A percentile compares a stretch with the other conserved stretches of the same genome.
Evolutionary conservation across 2,329 filamentous ascomycete species (phyloP).

Genomic region (Exophiala phaeomuriformis): DNA sequence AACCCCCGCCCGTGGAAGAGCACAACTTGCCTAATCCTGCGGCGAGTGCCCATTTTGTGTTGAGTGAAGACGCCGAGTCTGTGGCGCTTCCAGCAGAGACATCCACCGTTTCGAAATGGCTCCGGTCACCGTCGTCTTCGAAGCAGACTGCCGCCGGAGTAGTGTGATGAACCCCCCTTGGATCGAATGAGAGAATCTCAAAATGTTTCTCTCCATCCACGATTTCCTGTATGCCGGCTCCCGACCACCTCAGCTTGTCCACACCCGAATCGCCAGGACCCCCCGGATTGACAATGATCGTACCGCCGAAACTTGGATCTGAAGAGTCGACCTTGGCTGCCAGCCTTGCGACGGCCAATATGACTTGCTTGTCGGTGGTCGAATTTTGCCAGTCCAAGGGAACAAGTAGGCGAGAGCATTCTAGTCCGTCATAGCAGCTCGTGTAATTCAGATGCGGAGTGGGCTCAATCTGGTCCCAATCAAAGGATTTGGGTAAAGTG

Average conservation of each 20-base stretch:
- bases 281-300: slow-evolving; percentile 44
- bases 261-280: slow-evolving; percentile 37
- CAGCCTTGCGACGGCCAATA: slow-evolving; percentile 41
- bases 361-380: slow-evolving; percentile 33
- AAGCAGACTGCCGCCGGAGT: slow-evolving; percentile 28
- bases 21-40: slow-evolving; percentile 19
- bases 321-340: slow-evolving; percentile 35
- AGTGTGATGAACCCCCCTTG: slow-evolving; percentile 37
- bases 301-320: slow-evolving; percentile 41
- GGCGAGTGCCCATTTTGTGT: slow-evolving; percentile 22
- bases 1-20: slow-evolving; percentile 19
- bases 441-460: slow-evolving; percentile 32
- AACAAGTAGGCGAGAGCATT: slow-evolving; percentile 45
- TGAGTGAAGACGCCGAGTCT: slow-evolving; percentile 11
- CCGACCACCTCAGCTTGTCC: slow-evolving; percentile 27
- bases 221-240: slow-evolving; percentile 22
- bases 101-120: slow-evolving; percentile 4
- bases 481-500: not conserved
- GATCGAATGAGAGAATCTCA: slow-evolving; percentile 40
- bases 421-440: slow-evolving; percentile 39
- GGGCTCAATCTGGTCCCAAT: slow-evolving; percentile 22
- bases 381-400: slow-evolving; percentile 42
- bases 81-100: slow-evolving; percentile 19
- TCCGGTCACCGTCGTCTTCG: slow-evolving; percentile 12
- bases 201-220: slow-evolving; percentile 37